These are phyloP conservation scores for Begonia peltatifolia DNA, from an alignment of 306 rosid genomes.

Conservation along the genomic window DNA sequence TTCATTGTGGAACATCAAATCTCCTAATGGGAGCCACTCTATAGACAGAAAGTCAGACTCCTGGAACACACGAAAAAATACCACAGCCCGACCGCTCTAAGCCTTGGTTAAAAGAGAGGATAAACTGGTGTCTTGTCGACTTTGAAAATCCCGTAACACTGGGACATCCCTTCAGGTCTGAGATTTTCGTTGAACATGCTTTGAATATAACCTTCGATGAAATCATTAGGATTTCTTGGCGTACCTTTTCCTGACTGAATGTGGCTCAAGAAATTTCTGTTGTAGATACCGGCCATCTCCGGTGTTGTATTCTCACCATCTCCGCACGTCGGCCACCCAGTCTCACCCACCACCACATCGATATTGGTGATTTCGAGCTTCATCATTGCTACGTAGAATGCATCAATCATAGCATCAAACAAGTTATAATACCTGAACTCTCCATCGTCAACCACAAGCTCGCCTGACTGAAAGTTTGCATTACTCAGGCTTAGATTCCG, in stretches of 20 bases:
- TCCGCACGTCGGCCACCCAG: slow-evolving; percentile 33
- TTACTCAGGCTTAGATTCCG: slow-evolving; percentile 2
- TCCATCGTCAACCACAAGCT: slow-evolving; percentile 4
- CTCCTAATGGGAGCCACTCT: not conserved
- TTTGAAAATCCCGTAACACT: slow-evolving; percentile 18
- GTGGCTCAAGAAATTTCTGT: slow-evolving; percentile 10
- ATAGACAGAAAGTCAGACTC: not conserved
- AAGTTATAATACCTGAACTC: slow-evolving; percentile 9
- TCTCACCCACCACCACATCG: slow-evolving; percentile 15
- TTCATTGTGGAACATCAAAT: too few species aligned
- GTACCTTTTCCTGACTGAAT: slow-evolving; percentile 12
- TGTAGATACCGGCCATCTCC: slow-evolving; percentile 13
- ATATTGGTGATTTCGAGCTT: not conserved
- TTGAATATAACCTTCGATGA: slow-evolving; percentile 19
- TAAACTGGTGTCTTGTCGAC: slow-evolving; percentile 21
- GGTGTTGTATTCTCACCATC: slow-evolving; percentile 6
- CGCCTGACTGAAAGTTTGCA: slow-evolving; percentile 1
- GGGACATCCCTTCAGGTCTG: slow-evolving; percentile 14
- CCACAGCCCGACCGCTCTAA: not conserved
- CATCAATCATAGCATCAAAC: slow-evolving; percentile 22
- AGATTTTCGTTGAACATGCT: slow-evolving; percentile 28
- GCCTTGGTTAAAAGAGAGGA: slow-evolving; percentile 2
- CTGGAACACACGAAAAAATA: not conserved
- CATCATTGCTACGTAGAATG: slow-evolving; percentile 21
- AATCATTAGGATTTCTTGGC: slow-evolving; percentile 14